These are phyloP conservation scores for Ganoderma meredithae DNA, from an alignment of 1,284 basidiomycete genomes.

Conservation along the genomic window DNA sequence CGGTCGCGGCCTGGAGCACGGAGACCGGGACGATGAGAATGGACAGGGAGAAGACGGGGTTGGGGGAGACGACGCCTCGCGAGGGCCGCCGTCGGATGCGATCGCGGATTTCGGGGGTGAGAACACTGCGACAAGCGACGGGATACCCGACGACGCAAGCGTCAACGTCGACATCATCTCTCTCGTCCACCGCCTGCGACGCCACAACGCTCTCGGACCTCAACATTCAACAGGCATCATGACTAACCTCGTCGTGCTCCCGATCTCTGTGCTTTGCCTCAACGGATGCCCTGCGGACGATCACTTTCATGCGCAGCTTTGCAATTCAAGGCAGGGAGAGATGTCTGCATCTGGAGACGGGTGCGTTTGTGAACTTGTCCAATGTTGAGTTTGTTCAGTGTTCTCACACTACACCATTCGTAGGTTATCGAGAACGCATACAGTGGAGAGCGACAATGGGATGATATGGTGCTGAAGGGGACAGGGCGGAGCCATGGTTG, in stretches of 20 bases:
- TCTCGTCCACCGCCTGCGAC: conserved; percentile 4
- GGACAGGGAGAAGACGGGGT: conserved; percentile 8
- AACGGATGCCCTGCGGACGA: not conserved
- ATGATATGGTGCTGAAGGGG: not conserved
- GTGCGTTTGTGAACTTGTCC: not conserved
- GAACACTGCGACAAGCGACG: conserved; percentile 3
- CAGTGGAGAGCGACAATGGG: not conserved
- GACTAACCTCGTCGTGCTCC: not conserved
- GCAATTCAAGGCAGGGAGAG: not conserved
- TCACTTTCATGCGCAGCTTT: not conserved
- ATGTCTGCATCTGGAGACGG: not conserved
- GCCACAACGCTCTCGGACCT: conserved; percentile 27
- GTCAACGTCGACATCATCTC: conserved; percentile 15
- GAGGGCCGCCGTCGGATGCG: conserved; percentile 7
- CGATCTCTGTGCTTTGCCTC: not conserved
- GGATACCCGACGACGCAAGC: conserved; percentile 12
- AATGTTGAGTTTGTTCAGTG: not conserved
- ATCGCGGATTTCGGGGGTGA: not conserved
- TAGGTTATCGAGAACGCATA: not conserved
- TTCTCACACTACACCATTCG: not conserved
- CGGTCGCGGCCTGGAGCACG: conserved; percentile 6
- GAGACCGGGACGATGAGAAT: not conserved
- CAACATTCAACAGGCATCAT: conserved; percentile 8
- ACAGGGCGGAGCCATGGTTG: not conserved
- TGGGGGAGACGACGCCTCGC: conserved; percentile 15